Base-by-base conservation (phyloP, 805 yeast genomes). In the Kodamaea leandrae region DNA sequence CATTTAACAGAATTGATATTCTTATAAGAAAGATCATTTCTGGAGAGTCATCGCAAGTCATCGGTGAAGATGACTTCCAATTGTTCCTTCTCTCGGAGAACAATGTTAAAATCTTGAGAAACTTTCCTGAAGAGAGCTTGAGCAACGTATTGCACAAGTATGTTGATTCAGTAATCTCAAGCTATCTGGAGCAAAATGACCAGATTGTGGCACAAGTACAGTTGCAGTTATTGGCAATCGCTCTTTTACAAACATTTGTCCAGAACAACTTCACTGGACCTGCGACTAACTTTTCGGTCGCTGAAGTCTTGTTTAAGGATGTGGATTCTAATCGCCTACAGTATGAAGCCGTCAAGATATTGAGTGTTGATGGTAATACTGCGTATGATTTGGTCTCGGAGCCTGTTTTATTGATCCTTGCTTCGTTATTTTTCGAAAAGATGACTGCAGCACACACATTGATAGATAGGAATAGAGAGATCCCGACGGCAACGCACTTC, bases 201-300 rank as follows among this genome's bases (percentile, higher is more conserved):
- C 27, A 27, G 6, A 43, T 39, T 7, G 16, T 51, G 4, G 55
- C 51, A 3, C 18, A 25, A 1, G 16, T 57, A 13, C 60, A 61
- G 30, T 47, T 60, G 24, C 71, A 62, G 36, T 43, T 66, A n/a
- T 32, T 74, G 13, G 85, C 86, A 2, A 71, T 86, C 45, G 72
- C 83, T 1, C 62, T 79, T 3, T 63, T 87, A 18, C 89, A 88
- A 55, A 56, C 76, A 1, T 90, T 84, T 55, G 64, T 85, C 12
- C 95, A 87, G 57, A 61, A 75, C 37, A 90, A 90, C 58, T 86
- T 74, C 60, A 86, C 96, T 0, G 97, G 97, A 6, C 96, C 96
- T 4, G 72, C 75, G 18, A 53, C 78, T 2, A 71, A 72, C 4
- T 49, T 66, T 16, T 61, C 59, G 3, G 50, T 72, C 4, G 52